Evolutionary conservation across 2,329 filamentous ascomycete species (phyloP).

Genomic region (Aureobasidium sp.): DNA sequence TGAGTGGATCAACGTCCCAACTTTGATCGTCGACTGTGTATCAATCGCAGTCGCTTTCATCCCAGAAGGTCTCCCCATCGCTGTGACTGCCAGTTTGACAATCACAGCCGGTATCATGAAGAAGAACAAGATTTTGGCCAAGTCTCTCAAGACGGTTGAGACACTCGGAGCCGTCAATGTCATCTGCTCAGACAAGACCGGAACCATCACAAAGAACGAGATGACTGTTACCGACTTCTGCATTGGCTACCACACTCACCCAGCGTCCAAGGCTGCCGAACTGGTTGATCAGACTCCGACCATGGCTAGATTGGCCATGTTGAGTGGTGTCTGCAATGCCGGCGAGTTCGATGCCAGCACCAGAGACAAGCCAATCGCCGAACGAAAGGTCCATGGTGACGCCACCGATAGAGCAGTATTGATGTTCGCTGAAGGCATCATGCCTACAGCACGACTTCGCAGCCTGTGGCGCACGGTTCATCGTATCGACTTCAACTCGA

Average conservation of each 20-base stretch:
- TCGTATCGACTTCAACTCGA: slow-evolving; percentile 68
- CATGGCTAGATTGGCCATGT: slow-evolving; percentile 50
- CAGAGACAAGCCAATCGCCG: slow-evolving; percentile 46
- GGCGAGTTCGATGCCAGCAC: slow-evolving; percentile 65
- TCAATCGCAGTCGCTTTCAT: slow-evolving; percentile 64
- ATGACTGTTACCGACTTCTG: slow-evolving; percentile 66
- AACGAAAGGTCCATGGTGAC: slow-evolving; percentile 62
- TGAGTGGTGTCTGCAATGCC: slow-evolving; percentile 64
- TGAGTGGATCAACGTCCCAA: slow-evolving; percentile 62
- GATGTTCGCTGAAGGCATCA: slow-evolving; percentile 59
- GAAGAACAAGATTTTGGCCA: slow-evolving; percentile 69
- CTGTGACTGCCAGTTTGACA: slow-evolving; percentile 58
- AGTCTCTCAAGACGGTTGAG: slow-evolving; percentile 70
- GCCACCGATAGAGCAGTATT: slow-evolving; percentile 69
- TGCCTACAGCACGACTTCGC: slow-evolving; percentile 51
- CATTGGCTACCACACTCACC: slow-evolving; percentile 46
- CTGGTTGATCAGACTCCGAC: slow-evolving; percentile 27
- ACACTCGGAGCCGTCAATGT: slow-evolving; percentile 65
- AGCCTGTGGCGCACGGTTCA: slow-evolving; percentile 57
- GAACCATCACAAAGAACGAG: slow-evolving; percentile 61
- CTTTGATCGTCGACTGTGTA: slow-evolving; percentile 61
- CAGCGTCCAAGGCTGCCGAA: slow-evolving; percentile 40
- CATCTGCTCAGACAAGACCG: slow-evolving; percentile 71
- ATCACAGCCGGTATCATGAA: slow-evolving; percentile 71
- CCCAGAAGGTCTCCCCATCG: slow-evolving; percentile 64